phyloP scores from a whole-genome alignment of 345 rosid species.

The Durio zibethinus region DNA sequence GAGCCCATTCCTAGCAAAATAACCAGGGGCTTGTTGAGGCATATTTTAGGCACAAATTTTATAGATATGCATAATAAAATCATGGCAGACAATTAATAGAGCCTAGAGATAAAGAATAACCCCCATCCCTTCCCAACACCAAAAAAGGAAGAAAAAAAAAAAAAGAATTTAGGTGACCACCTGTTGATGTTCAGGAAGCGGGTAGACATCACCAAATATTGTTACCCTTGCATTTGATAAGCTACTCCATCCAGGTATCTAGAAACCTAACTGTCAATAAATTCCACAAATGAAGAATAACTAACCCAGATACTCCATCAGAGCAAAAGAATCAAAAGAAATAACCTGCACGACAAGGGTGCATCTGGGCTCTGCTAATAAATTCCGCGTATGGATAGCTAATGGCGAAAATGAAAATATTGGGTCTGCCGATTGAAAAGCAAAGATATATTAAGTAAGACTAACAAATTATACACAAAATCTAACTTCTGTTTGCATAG shows the following conservation, averaged over 20 bases:
- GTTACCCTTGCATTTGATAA: constrained; percentile 98
- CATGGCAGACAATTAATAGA: background rate
- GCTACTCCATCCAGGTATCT: constrained; percentile 99
- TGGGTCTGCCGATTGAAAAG: constrained; percentile 57
- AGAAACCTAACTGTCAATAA: constrained; percentile 28
- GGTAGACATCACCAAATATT: constrained; percentile 87
- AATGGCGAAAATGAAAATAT: constrained; percentile 90
- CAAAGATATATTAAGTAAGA: background rate
- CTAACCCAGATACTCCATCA: constrained; percentile 5
- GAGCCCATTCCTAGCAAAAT: constrained; percentile 84
- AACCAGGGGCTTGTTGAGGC: background rate
- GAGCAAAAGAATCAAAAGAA: constrained; percentile 6
- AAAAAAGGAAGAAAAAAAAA: background rate
- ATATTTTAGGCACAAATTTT: background rate
- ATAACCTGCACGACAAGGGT: constrained; percentile 95
- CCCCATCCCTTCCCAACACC: background rate
- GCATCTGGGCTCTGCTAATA: constrained; percentile 89
- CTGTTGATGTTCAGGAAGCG: constrained; percentile 85
- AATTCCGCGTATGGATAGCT: constrained; percentile 91
- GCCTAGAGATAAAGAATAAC: background rate
- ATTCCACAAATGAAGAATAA: constrained; percentile 14
- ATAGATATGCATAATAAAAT: background rate
- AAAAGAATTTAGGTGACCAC: constrained; percentile 25
- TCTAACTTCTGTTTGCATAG: background rate
- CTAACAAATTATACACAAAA: background rate